Percentiles rank a stretch among this genome's conserved stretches.
Conservation (phyloP, 371 early-diverging fungal genomes). For the Mucor sp. region DNA sequence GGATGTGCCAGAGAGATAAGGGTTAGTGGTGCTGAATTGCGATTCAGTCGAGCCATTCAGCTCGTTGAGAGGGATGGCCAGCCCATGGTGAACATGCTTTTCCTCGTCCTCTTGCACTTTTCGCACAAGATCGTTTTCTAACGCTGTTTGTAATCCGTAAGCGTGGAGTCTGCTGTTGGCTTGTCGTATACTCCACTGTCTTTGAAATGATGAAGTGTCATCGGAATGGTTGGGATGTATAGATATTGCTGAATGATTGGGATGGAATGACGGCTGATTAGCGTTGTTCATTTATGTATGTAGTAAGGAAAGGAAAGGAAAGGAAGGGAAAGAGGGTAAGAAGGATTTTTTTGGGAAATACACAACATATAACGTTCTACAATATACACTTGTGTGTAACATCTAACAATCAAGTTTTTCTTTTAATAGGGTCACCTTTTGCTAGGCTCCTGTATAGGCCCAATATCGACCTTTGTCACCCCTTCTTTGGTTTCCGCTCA, state of each 20-base stretch:
- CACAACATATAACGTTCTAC: slow-evolving; percentile 2
- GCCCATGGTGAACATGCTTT: slow-evolving; percentile 9
- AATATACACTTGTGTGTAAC: slow-evolving; percentile 4
- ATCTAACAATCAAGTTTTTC: background rate
- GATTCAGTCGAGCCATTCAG: slow-evolving; percentile 12
- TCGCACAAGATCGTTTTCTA: slow-evolving; percentile 42
- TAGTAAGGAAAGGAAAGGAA: background rate
- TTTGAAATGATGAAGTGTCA: background rate
- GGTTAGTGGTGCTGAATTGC: slow-evolving; percentile 28
- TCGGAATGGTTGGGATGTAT: background rate
- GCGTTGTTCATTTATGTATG: background rate
- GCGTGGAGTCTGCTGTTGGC: slow-evolving; percentile 46
- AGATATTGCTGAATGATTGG: background rate
- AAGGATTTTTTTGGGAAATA: background rate
- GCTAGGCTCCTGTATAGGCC: background rate
- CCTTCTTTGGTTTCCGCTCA: background rate
- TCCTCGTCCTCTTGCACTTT: slow-evolving; percentile 35
- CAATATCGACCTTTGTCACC: background rate
- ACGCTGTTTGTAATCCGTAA: slow-evolving; percentile 32
- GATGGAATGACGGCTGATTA: background rate
- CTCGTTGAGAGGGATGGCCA: slow-evolving; percentile 37
- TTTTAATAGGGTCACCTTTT: background rate
- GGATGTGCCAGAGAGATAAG: slow-evolving; percentile 26
- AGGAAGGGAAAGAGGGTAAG: background rate
- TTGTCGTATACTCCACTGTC: slow-evolving; percentile 49